phyloP scores from a whole-genome alignment of 2,329 filamentous ascomycete species.

The Akanthomyces muscarius region DNA sequence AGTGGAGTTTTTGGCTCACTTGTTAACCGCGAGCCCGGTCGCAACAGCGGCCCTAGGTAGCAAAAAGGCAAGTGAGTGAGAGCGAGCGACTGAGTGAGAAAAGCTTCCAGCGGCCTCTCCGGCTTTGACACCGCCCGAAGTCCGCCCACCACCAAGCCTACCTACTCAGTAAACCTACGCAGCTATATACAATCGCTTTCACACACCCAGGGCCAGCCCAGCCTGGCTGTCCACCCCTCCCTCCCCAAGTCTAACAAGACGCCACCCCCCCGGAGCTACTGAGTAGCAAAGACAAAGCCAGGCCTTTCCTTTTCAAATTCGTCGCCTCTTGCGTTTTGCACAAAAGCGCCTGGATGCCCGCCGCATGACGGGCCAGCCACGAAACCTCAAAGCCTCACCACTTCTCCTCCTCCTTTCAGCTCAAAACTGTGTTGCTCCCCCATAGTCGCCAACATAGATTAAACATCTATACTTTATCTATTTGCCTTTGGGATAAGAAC shows the following conservation, averaged over 20 bases:
- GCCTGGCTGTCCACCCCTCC: neutral
- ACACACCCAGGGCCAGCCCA: neutral
- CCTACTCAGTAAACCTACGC: neutral
- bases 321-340: slow-evolving; percentile 6
- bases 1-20: slow-evolving; percentile 9
- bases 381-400: slow-evolving; percentile 10
- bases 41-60: neutral
- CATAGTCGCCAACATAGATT: neutral
- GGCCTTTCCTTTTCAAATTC: neutral
- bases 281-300: neutral
- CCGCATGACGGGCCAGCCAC: slow-evolving; percentile 15
- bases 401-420: neutral
- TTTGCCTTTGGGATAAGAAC: neutral
- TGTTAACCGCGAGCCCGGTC: slow-evolving; percentile 2
- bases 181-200: neutral
- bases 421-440: neutral
- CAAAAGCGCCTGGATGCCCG: slow-evolving; percentile 15
- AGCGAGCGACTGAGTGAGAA: neutral
- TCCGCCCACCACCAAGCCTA: slow-evolving; percentile 6
- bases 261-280: neutral
- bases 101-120: slow-evolving; percentile 6
- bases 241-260: neutral
- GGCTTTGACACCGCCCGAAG: slow-evolving; percentile 11
- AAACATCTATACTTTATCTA: neutral
- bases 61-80: neutral